Evolutionary conservation across 2,329 filamentous ascomycete species (phyloP).

Genomic region (Leptosphaerulina australis): DNA sequence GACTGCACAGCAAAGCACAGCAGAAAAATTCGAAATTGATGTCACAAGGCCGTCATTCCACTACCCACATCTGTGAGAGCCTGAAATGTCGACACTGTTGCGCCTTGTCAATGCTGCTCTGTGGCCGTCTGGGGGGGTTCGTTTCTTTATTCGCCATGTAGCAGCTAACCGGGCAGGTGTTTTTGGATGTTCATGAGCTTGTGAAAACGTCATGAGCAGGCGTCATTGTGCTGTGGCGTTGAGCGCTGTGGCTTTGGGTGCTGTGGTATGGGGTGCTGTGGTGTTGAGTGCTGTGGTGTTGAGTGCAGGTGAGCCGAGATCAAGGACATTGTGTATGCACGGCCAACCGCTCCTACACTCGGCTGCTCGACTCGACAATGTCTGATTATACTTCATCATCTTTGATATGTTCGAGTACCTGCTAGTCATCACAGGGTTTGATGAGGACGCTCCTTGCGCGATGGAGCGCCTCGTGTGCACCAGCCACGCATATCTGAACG

Average conservation of each 20-base stretch:
- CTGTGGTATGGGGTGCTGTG: not conserved
- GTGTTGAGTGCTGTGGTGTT: not conserved
- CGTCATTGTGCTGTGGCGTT: no score
- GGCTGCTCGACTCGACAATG: not conserved
- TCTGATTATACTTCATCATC: not conserved
- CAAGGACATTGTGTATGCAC: not conserved
- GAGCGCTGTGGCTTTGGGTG: not conserved
- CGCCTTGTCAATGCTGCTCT: not conserved
- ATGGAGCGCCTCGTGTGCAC: no score
- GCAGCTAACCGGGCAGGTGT: no score
- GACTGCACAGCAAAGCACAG: slow-evolving; percentile 25
- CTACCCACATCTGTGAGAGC: not conserved
- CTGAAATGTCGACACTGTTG: not conserved
- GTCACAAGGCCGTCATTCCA: not conserved
- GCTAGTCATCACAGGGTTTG: no score
- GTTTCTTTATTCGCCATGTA: no score
- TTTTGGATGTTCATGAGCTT: no score
- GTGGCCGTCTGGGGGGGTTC: not conserved
- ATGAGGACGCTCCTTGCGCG: no score
- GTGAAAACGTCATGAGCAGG: no score
- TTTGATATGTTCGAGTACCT: not conserved
- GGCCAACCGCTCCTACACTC: not conserved
- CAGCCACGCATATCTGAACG: not conserved
- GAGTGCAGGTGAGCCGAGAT: not conserved
- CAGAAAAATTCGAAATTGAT: slow-evolving; percentile 13